Evolutionary conservation across 495 filamentous ascomycete species (phyloP).

Genomic region (Aspergillus baeticus): DNA sequence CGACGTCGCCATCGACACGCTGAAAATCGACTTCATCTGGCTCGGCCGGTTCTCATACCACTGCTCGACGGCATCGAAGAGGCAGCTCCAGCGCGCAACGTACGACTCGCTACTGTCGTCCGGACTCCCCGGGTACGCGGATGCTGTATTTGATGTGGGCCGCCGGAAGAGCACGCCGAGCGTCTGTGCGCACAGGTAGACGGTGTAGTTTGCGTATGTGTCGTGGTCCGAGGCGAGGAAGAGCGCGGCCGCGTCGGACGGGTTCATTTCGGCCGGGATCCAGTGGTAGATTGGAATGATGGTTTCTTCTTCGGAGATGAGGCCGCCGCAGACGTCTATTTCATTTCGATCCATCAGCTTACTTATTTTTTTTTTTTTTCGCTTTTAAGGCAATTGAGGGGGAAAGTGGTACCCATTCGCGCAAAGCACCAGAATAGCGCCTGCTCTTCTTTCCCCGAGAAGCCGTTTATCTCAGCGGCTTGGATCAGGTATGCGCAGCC

Average conservation of each 20-base stretch:
- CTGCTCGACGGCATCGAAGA: slow-evolving; percentile 36
- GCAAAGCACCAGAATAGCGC: slow-evolving; percentile 50
- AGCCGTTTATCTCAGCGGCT: slow-evolving; percentile 36
- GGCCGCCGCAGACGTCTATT: slow-evolving; percentile 41
- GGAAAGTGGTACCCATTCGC: slow-evolving; percentile 38
- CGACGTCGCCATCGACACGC: slow-evolving; percentile 17
- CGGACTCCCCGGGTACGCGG: slow-evolving; percentile 18
- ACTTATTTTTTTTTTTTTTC: background rate
- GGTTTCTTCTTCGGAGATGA: slow-evolving; percentile 42
- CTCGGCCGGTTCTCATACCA: slow-evolving; percentile 39
- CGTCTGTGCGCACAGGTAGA: slow-evolving; percentile 40
- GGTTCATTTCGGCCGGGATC: slow-evolving; percentile 31
- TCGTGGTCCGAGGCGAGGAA: slow-evolving; percentile 33
- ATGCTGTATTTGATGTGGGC: slow-evolving; percentile 8
- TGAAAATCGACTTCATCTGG: slow-evolving; percentile 38
- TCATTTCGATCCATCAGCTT: background rate
- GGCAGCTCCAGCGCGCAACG: slow-evolving; percentile 30
- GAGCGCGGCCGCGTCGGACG: slow-evolving; percentile 24
- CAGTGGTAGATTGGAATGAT: slow-evolving; percentile 32
- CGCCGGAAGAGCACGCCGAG: slow-evolving; percentile 34
- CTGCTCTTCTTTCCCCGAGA: slow-evolving; percentile 41
- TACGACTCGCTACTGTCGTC: slow-evolving; percentile 23
- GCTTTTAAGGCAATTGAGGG: background rate
- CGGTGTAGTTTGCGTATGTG: slow-evolving; percentile 42
- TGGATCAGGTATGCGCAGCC: slow-evolving; percentile 45